A percentile compares a stretch with the other conserved stretches of the same genome.
Conservation (phyloP, 2,329 filamentous ascomycete genomes). For the Aspergillus fijiensis region DNA sequence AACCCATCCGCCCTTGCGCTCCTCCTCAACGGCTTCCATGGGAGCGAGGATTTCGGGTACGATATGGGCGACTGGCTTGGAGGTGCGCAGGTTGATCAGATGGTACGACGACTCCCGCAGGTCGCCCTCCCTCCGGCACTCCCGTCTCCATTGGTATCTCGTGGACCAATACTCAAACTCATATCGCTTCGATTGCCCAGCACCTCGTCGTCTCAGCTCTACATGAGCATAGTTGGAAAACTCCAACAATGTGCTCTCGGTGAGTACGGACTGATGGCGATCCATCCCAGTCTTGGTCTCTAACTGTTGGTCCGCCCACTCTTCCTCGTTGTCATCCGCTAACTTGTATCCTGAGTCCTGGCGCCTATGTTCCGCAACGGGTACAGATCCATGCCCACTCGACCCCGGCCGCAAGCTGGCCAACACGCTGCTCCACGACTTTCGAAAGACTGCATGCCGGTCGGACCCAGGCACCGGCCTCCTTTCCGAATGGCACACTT, state of each 20-base stretch:
- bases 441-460: slow-evolving; percentile 54
- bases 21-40: slow-evolving; percentile 69
- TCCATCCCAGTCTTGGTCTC: slow-evolving; percentile 13
- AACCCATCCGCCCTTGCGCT: slow-evolving; percentile 80
- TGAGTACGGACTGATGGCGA: slow-evolving; percentile 49
- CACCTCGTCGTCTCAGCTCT: slow-evolving; percentile 70
- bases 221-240: slow-evolving; percentile 97
- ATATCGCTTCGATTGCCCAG: slow-evolving; percentile 70
- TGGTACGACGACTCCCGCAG: slow-evolving; percentile 72
- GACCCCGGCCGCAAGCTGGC: slow-evolving; percentile 57
- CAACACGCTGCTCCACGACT: slow-evolving; percentile 61
- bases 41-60: slow-evolving; percentile 74
- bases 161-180: slow-evolving; percentile 94
- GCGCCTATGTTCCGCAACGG: slow-evolving; percentile 48
- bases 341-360: slow-evolving; percentile 60
- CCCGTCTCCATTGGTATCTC: slow-evolving; percentile 78
- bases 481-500: slow-evolving; percentile 81
- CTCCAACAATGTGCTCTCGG: slow-evolving; percentile 82
- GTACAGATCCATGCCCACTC: slow-evolving; percentile 47
- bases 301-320: slow-evolving; percentile 19
- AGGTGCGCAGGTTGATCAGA: slow-evolving; percentile 66
- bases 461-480: slow-evolving; percentile 55
- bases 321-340: slow-evolving; percentile 43
- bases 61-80: slow-evolving; percentile 74
- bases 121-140: slow-evolving; percentile 65